phyloP scores from a whole-genome alignment of 495 filamentous ascomycete genomes.

The Filosporella fistucella region DNA sequence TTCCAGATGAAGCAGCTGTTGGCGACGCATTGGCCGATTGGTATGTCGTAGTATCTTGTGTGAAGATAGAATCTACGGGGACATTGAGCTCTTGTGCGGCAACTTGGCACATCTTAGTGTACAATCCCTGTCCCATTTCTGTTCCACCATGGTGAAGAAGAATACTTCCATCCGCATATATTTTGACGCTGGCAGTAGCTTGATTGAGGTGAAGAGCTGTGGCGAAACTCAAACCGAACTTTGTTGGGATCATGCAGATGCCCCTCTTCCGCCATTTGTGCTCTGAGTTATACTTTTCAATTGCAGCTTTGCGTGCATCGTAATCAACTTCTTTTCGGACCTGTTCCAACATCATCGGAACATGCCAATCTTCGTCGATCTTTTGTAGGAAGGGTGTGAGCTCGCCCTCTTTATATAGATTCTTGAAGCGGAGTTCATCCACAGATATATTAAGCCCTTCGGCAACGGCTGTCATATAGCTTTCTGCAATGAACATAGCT shows the following conservation, averaged over 20 bases:
- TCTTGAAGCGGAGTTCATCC: constrained; percentile 33
- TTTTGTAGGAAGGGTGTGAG: constrained; percentile 34
- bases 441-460: constrained; percentile 31
- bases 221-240: constrained; percentile 37
- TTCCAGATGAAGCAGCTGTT: constrained; percentile 36
- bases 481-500: constrained; percentile 35
- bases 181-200: constrained; percentile 33
- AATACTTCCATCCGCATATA: constrained; percentile 35
- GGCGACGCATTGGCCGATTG: constrained; percentile 38
- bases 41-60: constrained; percentile 38
- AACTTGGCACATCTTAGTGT: constrained; percentile 38
- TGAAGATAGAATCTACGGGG: constrained; percentile 40
- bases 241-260: constrained; percentile 34
- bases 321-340: constrained; percentile 29
- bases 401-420: constrained; percentile 33
- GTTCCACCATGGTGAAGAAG: constrained; percentile 33
- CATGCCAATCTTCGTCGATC: constrained; percentile 35
- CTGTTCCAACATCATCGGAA: constrained; percentile 31
- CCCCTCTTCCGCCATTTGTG: constrained; percentile 39
- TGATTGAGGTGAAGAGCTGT: constrained; percentile 38
- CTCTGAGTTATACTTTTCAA: constrained; percentile 29
- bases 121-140: constrained; percentile 25
- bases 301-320: constrained; percentile 25
- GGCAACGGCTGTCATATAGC: constrained; percentile 33
- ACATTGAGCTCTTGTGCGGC: constrained; percentile 35